Conservation (phyloP, 768 basidiomycete genomes). For the Porphyrellus cyaneotinctus region DNA sequence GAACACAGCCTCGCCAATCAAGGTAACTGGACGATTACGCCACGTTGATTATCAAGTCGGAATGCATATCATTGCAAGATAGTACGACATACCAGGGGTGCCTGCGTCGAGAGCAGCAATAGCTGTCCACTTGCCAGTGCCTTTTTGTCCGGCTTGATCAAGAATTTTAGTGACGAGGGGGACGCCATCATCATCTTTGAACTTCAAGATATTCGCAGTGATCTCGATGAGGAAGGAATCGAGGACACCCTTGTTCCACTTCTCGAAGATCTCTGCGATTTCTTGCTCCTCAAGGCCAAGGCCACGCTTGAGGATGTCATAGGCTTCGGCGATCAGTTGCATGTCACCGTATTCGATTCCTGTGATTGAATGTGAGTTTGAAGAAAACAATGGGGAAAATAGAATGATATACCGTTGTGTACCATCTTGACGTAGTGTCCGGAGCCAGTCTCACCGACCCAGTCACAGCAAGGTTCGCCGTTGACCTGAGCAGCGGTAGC, state of each 20-base stretch:
- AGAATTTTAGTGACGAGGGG: conserved; percentile 92
- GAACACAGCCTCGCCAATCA: conserved; percentile 99
- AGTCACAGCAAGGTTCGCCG: conserved; percentile 98
- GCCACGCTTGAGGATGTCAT: conserved; percentile 97
- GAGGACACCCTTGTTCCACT: conserved; percentile 98
- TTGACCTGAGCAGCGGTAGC: conserved; percentile 92
- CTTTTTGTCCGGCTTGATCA: conserved; percentile 97
- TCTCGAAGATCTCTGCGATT: conserved; percentile 90
- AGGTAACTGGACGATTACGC: conserved; percentile 61
- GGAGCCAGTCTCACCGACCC: conserved; percentile 94
- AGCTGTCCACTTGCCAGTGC: conserved; percentile 99
- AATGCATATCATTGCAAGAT: conserved; percentile 5
- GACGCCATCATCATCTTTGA: conserved; percentile 92
- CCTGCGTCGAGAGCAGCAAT: conserved; percentile 94
- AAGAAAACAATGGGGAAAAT: not conserved
- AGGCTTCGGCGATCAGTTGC: conserved; percentile 98
- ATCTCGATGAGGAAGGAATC: conserved; percentile 99
- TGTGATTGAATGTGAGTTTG: conserved; percentile 29
- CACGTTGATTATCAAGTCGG: conserved; percentile 7
- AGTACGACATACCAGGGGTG: conserved; percentile 57
- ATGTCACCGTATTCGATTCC: conserved; percentile 99
- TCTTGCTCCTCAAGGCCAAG: conserved; percentile 82
- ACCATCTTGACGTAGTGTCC: conserved; percentile 99
- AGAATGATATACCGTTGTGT: conserved; percentile 68
- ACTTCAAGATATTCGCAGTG: conserved; percentile 93